Evolutionary conservation across 2,329 filamentous ascomycete genomes (phyloP).

Genomic region (Beauveria varroae): DNA sequence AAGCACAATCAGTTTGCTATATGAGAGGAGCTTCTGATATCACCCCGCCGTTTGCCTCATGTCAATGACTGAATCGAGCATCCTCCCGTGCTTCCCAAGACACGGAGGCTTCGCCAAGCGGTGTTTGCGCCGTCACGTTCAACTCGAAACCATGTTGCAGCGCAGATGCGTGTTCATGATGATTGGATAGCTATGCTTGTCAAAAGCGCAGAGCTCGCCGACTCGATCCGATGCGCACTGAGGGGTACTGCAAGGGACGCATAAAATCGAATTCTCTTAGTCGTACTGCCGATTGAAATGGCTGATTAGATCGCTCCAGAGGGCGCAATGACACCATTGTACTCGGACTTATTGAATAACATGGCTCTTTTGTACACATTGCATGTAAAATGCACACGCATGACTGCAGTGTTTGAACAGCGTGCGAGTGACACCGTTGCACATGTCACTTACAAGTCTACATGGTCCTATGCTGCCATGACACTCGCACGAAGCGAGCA

Average conservation of each 20-base stretch:
- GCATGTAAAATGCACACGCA: too few species aligned
- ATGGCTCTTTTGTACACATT: too few species aligned
- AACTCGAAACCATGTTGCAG: too few species aligned
- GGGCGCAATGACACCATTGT: too few species aligned
- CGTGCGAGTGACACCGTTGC: too few species aligned
- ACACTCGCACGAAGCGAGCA: too few species aligned
- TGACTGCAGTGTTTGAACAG: too few species aligned
- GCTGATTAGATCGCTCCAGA: not conserved
- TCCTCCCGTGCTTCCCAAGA: not conserved
- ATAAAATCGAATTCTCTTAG: not conserved
- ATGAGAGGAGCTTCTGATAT: not conserved
- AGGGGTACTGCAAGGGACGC: not conserved
- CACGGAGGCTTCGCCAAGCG: not conserved
- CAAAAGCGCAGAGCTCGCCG: not conserved
- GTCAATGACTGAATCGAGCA: not conserved
- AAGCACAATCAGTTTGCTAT: not conserved
- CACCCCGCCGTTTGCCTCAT: not conserved
- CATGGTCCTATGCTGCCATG: too few species aligned
- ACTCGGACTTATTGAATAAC: too few species aligned
- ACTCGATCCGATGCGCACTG: not conserved
- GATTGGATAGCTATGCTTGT: not conserved
- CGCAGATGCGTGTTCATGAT: not conserved
- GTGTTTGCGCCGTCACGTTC: not conserved
- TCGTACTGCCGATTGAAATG: not conserved
- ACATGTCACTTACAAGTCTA: too few species aligned